These are phyloP conservation scores for Amphibolis antarctica DNA, from an alignment of 106 monocot species.

Conservation along the genomic window DNA sequence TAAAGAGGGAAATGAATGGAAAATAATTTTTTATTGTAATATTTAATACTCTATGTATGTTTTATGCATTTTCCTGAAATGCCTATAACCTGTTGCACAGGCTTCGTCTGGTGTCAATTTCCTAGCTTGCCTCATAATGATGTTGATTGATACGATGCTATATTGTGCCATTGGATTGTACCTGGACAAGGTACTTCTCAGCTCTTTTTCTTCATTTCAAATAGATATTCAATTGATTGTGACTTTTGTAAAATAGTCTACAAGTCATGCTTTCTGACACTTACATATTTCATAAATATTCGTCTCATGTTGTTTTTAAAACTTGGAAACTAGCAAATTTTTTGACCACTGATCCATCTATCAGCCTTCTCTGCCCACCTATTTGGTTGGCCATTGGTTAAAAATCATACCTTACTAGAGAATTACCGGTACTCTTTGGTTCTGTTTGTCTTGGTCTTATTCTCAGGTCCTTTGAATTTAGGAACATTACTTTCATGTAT, in stretches of 20 bases:
- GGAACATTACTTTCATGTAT: no score
- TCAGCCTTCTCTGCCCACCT: no score
- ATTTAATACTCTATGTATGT: not conserved
- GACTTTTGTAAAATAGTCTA: not conserved
- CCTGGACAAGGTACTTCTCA: constrained; percentile 64
- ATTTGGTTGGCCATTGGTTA: no score
- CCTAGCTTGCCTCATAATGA: constrained; percentile 72
- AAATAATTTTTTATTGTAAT: not conserved
- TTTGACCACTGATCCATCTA: no score
- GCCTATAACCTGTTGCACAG: constrained; percentile 16
- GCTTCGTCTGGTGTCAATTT: constrained; percentile 89
- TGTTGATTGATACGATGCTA: constrained; percentile 57
- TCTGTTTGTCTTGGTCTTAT: no score
- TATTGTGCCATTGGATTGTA: constrained; percentile 56
- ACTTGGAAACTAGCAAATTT: no score
- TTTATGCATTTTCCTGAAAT: not conserved
- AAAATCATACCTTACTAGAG: no score
- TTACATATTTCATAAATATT: no score
- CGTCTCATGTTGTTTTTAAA: no score
- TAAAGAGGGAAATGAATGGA: not conserved
- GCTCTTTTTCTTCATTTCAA: not conserved
- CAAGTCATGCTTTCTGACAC: no score
- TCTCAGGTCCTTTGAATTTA: no score
- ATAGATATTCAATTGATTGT: not conserved
- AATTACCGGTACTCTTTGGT: no score